Evolutionary conservation across 345 rosid species (phyloP), one percentile per base, ranked within the genome.

Genomic region (Litchi chinensis): DNA sequence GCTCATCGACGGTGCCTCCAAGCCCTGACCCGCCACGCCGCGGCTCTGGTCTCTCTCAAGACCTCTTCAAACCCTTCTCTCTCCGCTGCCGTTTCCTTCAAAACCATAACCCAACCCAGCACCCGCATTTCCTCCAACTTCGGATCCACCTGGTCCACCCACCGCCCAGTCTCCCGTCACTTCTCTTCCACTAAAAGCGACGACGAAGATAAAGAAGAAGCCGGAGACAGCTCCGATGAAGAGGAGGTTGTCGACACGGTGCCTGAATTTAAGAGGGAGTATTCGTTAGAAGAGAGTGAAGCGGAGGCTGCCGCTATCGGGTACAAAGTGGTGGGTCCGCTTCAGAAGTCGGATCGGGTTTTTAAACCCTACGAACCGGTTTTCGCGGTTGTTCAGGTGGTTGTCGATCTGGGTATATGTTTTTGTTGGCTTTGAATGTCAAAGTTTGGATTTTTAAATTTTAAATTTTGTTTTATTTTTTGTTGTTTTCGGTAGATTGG

Each of bases 311-410:
- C 91, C 1, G 95, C 85, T 44, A 92, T 97, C 8, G 99, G 99
- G 32, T 97, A 97, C 80, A 87, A 86, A 68, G 97, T 93, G 56
- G 64, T 87, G 43, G 98, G 95, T 8, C 93, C 92, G 26, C 90
- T 97, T 24, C 81, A 79, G 80, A 60, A 71, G 21, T 77, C 88
- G 32, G 96, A 97, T 28, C 80, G 87, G 60, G 85, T 91, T 12
- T 93, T 94, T 73, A 93, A 92, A 83, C 89, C 76, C 0, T 89
- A 87, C 44, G 95, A 94, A 74, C 97, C 98, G 1, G 93, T 89
- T 82, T 93, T 91, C 32, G 98, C 97, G 28, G 92, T 97, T 76
- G 93, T 97, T 87, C 98, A 94, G 97, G 99, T 94, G 64, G 82
- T 37, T 1, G 40, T 65, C 50, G 16, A 21, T 15, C 60, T 63